These are phyloP conservation scores for Starmera caribaea DNA, from an alignment of 805 yeast genomes.

Conservation along the genomic window DNA sequence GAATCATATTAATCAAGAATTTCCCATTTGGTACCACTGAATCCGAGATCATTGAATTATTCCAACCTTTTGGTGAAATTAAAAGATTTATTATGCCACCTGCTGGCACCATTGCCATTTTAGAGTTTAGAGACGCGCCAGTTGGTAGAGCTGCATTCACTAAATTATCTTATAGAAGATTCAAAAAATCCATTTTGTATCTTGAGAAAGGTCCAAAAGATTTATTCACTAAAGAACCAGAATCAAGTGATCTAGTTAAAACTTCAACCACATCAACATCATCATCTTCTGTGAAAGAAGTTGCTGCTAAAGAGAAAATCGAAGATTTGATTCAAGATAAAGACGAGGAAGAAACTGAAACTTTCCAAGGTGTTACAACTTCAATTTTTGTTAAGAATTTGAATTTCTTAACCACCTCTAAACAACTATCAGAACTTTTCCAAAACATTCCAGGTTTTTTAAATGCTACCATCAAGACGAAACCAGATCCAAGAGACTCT, in stretches of 20 bases:
- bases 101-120: slow-evolving; percentile 90
- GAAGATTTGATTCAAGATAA: slow-evolving; percentile 20
- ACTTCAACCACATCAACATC: slow-evolving; percentile 10
- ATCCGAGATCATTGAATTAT: slow-evolving; percentile 75
- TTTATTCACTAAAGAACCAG: slow-evolving; percentile 56
- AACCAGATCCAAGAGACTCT: slow-evolving; percentile 72
- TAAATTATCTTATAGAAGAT: slow-evolving; percentile 77
- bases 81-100: slow-evolving; percentile 88
- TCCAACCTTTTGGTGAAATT: slow-evolving; percentile 70
- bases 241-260: slow-evolving; percentile 23
- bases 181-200: slow-evolving; percentile 80
- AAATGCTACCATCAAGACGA: slow-evolving; percentile 73
- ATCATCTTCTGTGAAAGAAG: slow-evolving; percentile 15
- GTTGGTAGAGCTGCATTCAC: slow-evolving; percentile 85
- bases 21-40: slow-evolving; percentile 81
- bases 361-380: slow-evolving; percentile 61
- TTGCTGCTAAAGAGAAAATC: slow-evolving; percentile 21
- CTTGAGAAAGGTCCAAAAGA: slow-evolving; percentile 91
- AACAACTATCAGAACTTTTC: slow-evolving; percentile 51
- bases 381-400: slow-evolving; percentile 89
- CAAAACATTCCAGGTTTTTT: slow-evolving; percentile 69
- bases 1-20: slow-evolving; percentile 75
- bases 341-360: slow-evolving; percentile 25
- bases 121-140: slow-evolving; percentile 77
- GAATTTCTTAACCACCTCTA: slow-evolving; percentile 68